These are phyloP conservation scores for Apiospora rasikravindrae DNA, from an alignment of 2,329 filamentous ascomycete genomes.

Conservation along the genomic window DNA sequence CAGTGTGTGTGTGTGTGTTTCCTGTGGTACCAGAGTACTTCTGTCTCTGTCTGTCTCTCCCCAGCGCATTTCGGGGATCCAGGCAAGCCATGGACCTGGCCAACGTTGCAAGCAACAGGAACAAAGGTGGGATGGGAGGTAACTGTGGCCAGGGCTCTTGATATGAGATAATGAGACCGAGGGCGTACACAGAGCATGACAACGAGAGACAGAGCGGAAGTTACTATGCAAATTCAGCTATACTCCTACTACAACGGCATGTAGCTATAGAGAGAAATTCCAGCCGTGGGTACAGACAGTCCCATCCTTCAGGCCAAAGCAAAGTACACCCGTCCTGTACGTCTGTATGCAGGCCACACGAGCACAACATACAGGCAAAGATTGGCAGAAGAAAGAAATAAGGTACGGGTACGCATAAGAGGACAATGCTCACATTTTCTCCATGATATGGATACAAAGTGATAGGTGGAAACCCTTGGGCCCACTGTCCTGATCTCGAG, in stretches of 20 bases:
- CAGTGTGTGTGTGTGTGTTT: background rate
- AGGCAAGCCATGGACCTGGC: slow-evolving; percentile 10
- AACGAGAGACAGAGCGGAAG: slow-evolving; percentile 12
- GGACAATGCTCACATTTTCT: slow-evolving; percentile 6
- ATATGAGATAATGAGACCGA: slow-evolving; percentile 13
- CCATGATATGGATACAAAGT: slow-evolving; percentile 2
- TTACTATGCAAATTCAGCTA: background rate
- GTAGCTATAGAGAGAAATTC: background rate
- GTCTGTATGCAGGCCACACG: background rate
- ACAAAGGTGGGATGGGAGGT: slow-evolving; percentile 11
- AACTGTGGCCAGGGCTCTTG: background rate
- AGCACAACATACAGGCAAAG: slow-evolving; percentile 4
- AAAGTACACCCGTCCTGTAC: slow-evolving; percentile 1
- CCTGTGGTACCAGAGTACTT: slow-evolving; percentile 5
- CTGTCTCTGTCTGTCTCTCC: slow-evolving; percentile 12
- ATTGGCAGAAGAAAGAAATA: slow-evolving; percentile 6
- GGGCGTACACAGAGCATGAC: background rate
- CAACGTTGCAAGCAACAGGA: slow-evolving; percentile 2
- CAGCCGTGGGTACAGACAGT: background rate
- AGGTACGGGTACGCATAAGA: slow-evolving; percentile 16
- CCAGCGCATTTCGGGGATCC: background rate
- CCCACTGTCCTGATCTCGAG: slow-evolving; percentile 14
- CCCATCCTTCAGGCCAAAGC: background rate
- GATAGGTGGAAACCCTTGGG: background rate
- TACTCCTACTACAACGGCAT: background rate